Evolutionary conservation across 2,329 filamentous ascomycete genomes (phyloP), one percentile per base, ranked within the genome.

Genomic region (Malbranchea cinnamomea): DNA sequence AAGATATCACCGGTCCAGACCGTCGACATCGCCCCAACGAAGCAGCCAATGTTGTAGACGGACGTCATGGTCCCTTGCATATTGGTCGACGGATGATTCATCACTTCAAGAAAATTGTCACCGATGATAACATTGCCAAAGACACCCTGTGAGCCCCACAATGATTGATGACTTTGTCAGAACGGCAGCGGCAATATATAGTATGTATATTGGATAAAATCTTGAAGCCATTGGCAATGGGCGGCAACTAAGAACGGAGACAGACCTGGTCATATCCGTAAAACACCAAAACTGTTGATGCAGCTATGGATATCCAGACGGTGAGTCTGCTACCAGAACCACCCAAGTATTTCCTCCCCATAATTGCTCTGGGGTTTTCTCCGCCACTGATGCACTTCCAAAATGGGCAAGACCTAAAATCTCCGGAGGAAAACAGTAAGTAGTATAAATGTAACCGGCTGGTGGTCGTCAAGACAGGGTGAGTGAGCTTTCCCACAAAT

Each of bases 221-320:
- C 1, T 19, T 21, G 5, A 9, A 26, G 15, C n/a, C n/a, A n/a
- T n/a, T n/a, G 6, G 19, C 5, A 23, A 13, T 30, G 8, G 20
- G 12, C 10, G 9, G 18, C 4, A 16, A 30, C n/a, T 9, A 17
- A 18, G 14, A 15, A 23, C 29, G 6, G 13, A n/a, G 6, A 36
- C 35, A 20, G 38, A 54, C 50, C 42, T 57, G 54, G 29, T 57
- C 53, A 31, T 59, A 59, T 16, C 56, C 62, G 36, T 66, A 67
- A 41, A 67, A 65, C 31, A 65, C 50, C 13, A 66, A 46, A 4
- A 66, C 61, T 0, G 61, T 67, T 2, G 56, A 60, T 1, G 62
- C 60, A 8, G 63, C 61, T 11, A 67, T 48, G 4, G 59, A 62
- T 23, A 67, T 66, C 63, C 62, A 66, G 10, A 67, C 50, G 1